Percentiles rank a stretch among this genome's conserved stretches.
These are phyloP conservation scores for Pichia inconspicua DNA, from an alignment of 1,139 yeast genomes.

Conservation along the genomic window DNA sequence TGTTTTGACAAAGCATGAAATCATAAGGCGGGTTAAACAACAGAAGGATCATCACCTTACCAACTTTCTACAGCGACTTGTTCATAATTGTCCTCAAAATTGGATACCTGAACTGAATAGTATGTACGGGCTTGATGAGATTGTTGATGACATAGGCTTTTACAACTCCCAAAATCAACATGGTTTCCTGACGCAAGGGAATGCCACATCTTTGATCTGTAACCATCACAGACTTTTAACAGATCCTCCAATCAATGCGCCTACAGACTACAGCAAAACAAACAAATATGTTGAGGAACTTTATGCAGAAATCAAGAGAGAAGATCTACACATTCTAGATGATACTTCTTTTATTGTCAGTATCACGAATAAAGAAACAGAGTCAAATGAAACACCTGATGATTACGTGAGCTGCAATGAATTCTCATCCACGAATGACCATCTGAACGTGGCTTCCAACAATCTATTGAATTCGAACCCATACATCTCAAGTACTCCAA, in stretches of 20 bases:
- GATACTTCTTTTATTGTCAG: not conserved
- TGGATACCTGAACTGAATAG: conserved; percentile 9
- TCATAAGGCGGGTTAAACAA: conserved; percentile 4
- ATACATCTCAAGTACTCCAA: not conserved
- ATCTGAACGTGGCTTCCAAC: no score
- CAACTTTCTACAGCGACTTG: conserved; percentile 7
- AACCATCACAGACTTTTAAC: not conserved
- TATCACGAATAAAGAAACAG: not conserved
- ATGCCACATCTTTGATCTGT: not conserved
- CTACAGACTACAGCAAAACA: not conserved
- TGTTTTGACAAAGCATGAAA: conserved; percentile 3
- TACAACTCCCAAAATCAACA: conserved; percentile 1
- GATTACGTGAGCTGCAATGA: not conserved
- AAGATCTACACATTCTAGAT: not conserved
- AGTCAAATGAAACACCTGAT: not conserved
- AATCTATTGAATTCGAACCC: no score
- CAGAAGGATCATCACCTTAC: conserved; percentile 11
- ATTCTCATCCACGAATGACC: not conserved
- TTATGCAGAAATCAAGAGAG: not conserved
- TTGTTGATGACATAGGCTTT: conserved; percentile 5
- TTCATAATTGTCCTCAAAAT: conserved; percentile 5
- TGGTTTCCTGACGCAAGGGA: conserved; percentile 2
- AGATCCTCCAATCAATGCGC: not conserved
- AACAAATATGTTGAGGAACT: not conserved
- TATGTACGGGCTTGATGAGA: conserved; percentile 8